Conservation (phyloP, 768 basidiomycete genomes). For the Inosperma sp. region DNA sequence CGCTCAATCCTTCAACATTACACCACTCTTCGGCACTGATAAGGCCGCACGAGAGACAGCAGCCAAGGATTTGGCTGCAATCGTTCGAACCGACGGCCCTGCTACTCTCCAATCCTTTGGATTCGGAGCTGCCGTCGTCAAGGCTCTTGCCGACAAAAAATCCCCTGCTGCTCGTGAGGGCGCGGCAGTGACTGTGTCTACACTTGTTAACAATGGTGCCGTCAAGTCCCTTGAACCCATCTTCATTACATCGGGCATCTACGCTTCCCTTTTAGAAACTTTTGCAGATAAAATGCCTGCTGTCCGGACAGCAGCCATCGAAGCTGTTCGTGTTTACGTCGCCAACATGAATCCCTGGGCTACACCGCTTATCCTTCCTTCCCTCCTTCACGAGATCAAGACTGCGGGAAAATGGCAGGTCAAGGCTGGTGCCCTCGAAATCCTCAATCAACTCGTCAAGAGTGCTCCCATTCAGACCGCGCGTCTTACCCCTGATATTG, state of each 20-base stretch:
- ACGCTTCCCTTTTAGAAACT: slow-evolving; percentile 79
- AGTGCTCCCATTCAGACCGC: slow-evolving; percentile 80
- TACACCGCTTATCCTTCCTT: slow-evolving; percentile 72
- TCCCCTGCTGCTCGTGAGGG: slow-evolving; percentile 87
- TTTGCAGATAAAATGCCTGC: slow-evolving; percentile 95
- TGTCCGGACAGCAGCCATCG: slow-evolving; percentile 78
- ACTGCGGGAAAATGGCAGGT: slow-evolving; percentile 96
- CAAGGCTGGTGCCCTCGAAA: slow-evolving; percentile 81
- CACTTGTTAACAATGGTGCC: slow-evolving; percentile 65
- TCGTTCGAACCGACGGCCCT: slow-evolving; percentile 82
- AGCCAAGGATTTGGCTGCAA: slow-evolving; percentile 61
- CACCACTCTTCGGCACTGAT: slow-evolving; percentile 79
- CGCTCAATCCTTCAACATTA: slow-evolving; percentile 63
- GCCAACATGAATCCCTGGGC: slow-evolving; percentile 88
- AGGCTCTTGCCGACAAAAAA: slow-evolving; percentile 94
- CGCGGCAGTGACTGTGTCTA: slow-evolving; percentile 66
- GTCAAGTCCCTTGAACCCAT: slow-evolving; percentile 82
- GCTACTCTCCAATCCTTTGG: slow-evolving; percentile 63
- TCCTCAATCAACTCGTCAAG: slow-evolving; percentile 82
- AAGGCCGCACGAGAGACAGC: slow-evolving; percentile 75
- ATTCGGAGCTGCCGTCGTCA: slow-evolving; percentile 69
- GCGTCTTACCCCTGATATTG: slow-evolving; percentile 89
- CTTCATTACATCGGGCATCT: slow-evolving; percentile 84
- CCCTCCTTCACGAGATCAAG: slow-evolving; percentile 89
- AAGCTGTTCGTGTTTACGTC: slow-evolving; percentile 74